Evolutionary conservation across 371 early-diverging fungal species (phyloP).

Genomic region (Syncephalis fuscata): DNA sequence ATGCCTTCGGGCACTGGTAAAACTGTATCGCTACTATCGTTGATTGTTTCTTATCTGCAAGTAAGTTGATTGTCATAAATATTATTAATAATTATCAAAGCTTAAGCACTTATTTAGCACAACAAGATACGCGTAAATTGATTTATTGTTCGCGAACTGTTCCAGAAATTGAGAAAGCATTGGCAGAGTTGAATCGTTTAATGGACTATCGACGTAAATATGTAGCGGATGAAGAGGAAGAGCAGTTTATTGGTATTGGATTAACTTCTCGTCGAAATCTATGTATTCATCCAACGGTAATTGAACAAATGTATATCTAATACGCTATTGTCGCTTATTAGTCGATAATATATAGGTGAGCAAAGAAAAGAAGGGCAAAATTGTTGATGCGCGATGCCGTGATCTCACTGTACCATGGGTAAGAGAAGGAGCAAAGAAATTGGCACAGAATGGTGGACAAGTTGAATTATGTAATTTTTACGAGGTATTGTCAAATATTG

Average conservation of each 20-base stretch:
- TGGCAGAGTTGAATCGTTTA: conserved; percentile 89
- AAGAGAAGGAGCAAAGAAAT: conserved; percentile 46
- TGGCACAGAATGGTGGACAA: conserved; percentile 12
- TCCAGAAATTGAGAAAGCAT: conserved; percentile 98
- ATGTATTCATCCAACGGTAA: conserved; percentile 81
- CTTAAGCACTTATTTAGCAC: conserved; percentile 7
- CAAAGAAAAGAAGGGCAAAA: conserved; percentile 68
- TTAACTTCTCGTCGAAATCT: conserved; percentile 91
- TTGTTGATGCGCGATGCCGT: conserved; percentile 83
- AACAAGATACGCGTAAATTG: conserved; percentile 82
- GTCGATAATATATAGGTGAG: conserved; percentile 23
- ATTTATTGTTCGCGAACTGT: conserved; percentile 98
- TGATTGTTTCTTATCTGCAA: conserved; percentile 95
- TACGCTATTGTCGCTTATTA: too few species aligned
- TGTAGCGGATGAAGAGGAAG: conserved; percentile 33
- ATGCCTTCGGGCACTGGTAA: conserved; percentile 99
- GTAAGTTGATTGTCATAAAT: conserved; percentile 15
- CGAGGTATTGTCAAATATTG: conserved; percentile 29
- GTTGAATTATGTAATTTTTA: conserved; percentile 68
- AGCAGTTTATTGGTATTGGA: conserved; percentile 88
- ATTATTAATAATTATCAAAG: neutral
- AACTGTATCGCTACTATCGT: conserved; percentile 91
- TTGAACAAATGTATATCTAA: neutral
- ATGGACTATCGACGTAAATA: conserved; percentile 57
- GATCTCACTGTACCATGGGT: conserved; percentile 92